Conservation (phyloP, 2,329 filamentous ascomycete species). For the Penicillium sp. region DNA sequence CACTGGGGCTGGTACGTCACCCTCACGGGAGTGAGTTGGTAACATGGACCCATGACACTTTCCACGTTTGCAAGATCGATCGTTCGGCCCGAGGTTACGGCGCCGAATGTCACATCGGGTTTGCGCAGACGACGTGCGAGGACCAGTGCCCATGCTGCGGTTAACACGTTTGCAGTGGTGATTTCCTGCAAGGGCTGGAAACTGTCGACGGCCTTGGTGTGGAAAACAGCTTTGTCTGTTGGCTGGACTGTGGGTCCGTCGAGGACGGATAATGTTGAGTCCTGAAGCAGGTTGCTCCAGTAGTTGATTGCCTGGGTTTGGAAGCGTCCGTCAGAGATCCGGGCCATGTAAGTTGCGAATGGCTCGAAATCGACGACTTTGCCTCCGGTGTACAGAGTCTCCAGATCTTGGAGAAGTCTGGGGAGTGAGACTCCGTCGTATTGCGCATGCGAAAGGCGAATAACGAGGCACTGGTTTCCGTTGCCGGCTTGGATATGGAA, state of each 20-base stretch:
- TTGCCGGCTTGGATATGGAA: slow-evolving; percentile 44
- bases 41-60: slow-evolving; percentile 59
- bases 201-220: slow-evolving; percentile 31
- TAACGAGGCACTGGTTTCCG: slow-evolving; percentile 40
- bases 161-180: slow-evolving; percentile 59
- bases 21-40: slow-evolving; percentile 53
- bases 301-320: slow-evolving; percentile 47
- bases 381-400: slow-evolving; percentile 46
- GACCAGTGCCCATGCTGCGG: slow-evolving; percentile 60
- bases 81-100: slow-evolving; percentile 60
- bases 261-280: slow-evolving; percentile 46
- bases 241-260: slow-evolving; percentile 15
- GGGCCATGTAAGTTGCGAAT: slow-evolving; percentile 43
- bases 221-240: slow-evolving; percentile 27
- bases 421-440: slow-evolving; percentile 65
- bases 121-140: slow-evolving; percentile 51
- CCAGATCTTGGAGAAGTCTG: slow-evolving; percentile 55
- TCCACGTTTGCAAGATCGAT: slow-evolving; percentile 52
- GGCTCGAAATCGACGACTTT: slow-evolving; percentile 33
- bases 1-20: slow-evolving; percentile 50
- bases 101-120: slow-evolving; percentile 59
- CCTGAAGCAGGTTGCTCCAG: slow-evolving; percentile 53
- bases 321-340: slow-evolving; percentile 28
- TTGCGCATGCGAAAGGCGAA: slow-evolving; percentile 62
- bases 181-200: slow-evolving; percentile 50